Evolutionary conservation across 139 green algal species (phyloP).

Genomic region (Penium margaritaceum): DNA sequence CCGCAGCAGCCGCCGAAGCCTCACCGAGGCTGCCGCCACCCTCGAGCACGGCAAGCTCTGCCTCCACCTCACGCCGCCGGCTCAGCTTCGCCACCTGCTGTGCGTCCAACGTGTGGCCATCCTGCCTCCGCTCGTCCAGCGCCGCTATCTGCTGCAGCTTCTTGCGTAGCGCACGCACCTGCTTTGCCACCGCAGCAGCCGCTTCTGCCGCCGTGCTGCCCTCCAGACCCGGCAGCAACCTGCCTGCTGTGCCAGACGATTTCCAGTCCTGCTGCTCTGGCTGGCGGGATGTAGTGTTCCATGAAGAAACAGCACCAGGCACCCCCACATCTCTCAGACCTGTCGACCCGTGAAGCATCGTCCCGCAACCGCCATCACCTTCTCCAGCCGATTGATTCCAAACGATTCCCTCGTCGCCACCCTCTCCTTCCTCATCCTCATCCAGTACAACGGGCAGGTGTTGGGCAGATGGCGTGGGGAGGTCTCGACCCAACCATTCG

Average conservation of each 20-base stretch:
- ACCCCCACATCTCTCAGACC: neutral
- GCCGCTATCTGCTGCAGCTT: constrained; percentile 75
- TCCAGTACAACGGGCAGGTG: neutral
- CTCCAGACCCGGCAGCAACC: neutral
- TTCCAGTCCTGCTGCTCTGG: neutral
- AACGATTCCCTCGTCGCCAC: neutral
- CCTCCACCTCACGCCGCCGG: constrained; percentile 47
- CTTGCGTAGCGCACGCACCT: constrained; percentile 60
- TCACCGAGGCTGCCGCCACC: too few species aligned
- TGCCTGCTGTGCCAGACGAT: neutral
- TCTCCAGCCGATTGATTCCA: neutral
- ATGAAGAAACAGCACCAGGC: neutral
- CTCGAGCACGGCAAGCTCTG: constrained; percentile 52
- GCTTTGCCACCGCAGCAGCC: constrained; percentile 20
- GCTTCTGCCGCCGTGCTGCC: neutral
- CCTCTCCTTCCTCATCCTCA: constrained; percentile 7
- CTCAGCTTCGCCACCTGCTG: constrained; percentile 72
- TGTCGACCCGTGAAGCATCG: neutral
- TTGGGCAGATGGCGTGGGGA: neutral
- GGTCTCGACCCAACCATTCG: too few species aligned
- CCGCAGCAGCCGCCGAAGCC: too few species aligned
- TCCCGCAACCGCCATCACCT: neutral
- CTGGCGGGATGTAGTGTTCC: neutral
- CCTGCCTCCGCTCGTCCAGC: constrained; percentile 42
- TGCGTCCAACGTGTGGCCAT: constrained; percentile 53